Evolutionary conservation across 306 rosid species (phyloP).

Genomic region (Cajanus cajan): DNA sequence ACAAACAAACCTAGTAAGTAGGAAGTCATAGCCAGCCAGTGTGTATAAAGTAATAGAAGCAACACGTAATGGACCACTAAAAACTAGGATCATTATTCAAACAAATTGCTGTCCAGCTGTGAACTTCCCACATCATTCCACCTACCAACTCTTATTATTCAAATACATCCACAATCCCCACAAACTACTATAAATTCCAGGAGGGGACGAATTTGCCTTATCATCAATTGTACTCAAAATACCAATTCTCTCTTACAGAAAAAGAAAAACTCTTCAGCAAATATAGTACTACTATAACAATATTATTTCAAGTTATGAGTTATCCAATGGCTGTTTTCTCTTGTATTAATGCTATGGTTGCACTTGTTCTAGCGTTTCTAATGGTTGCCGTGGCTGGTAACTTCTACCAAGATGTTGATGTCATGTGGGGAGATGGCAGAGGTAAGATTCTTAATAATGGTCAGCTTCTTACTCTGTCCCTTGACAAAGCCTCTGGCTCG

Average conservation of each 20-base stretch:
- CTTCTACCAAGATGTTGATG: constrained; percentile 50
- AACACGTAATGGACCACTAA: constrained; percentile 39
- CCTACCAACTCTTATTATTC: constrained; percentile 32
- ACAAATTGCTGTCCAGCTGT: constrained; percentile 38
- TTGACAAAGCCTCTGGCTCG: constrained; percentile 66
- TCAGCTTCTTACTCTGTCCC: constrained; percentile 58
- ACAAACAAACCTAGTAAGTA: constrained; percentile 27
- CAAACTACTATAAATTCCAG: constrained; percentile 27
- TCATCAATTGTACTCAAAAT: background rate
- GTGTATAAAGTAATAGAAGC: constrained; percentile 19
- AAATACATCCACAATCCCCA: constrained; percentile 14
- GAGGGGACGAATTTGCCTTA: background rate
- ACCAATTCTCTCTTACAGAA: background rate
- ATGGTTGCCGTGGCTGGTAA: constrained; percentile 32
- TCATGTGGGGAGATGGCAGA: constrained; percentile 75
- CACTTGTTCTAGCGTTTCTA: background rate
- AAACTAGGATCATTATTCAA: constrained; percentile 2
- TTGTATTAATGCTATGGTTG: constrained; percentile 5
- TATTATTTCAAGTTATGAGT: background rate
- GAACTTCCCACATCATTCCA: constrained; percentile 28
- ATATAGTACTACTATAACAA: background rate
- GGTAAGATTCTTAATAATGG: constrained; percentile 56
- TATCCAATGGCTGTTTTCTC: constrained; percentile 28
- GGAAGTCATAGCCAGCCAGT: constrained; percentile 20
- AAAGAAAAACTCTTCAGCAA: background rate